Percentiles rank a stretch among this genome's conserved stretches.
These are phyloP conservation scores for Zygotorulaspora sp. DNA, from an alignment of 805 yeast species.

Conservation along the genomic window DNA sequence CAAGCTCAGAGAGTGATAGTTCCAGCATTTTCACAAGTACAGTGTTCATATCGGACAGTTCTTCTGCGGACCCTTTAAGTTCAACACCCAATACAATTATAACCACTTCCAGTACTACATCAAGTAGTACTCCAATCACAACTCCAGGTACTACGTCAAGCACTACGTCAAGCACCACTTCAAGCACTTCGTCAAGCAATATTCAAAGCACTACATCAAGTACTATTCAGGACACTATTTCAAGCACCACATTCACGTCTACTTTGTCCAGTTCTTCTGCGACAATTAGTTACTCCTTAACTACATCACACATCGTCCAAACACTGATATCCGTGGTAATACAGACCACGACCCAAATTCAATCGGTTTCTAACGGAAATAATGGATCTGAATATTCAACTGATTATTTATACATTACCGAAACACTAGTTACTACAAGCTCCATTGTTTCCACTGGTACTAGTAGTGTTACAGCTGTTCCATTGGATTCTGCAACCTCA, in stretches of 20 bases:
- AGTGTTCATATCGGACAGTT: not conserved
- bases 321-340: not conserved
- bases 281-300: not conserved
- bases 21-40: not conserved
- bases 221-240: slow-evolving; percentile 2
- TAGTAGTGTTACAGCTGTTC: not conserved
- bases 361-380: not conserved
- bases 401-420: not conserved
- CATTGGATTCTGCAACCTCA: not conserved
- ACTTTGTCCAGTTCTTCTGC: not conserved
- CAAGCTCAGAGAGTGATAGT: slow-evolving; percentile 2
- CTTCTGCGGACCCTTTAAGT: slow-evolving; percentile 1
- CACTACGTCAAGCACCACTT: slow-evolving; percentile 3
- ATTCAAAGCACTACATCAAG: slow-evolving; percentile 2
- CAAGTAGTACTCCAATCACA: slow-evolving; percentile 1
- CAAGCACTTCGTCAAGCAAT: not conserved
- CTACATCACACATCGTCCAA: slow-evolving; percentile 1
- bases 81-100: slow-evolving; percentile 1
- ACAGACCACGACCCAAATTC: slow-evolving; percentile 3
- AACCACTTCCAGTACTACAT: not conserved
- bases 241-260: slow-evolving; percentile 2
- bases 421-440: not conserved
- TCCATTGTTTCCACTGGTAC: slow-evolving; percentile 2
- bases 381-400: not conserved
- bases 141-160: not conserved